A percentile compares a stretch with the other conserved stretches of the same genome.
Evolutionary conservation across 495 filamentous ascomycete species (phyloP).

Genomic region (Poronia punctata): DNA sequence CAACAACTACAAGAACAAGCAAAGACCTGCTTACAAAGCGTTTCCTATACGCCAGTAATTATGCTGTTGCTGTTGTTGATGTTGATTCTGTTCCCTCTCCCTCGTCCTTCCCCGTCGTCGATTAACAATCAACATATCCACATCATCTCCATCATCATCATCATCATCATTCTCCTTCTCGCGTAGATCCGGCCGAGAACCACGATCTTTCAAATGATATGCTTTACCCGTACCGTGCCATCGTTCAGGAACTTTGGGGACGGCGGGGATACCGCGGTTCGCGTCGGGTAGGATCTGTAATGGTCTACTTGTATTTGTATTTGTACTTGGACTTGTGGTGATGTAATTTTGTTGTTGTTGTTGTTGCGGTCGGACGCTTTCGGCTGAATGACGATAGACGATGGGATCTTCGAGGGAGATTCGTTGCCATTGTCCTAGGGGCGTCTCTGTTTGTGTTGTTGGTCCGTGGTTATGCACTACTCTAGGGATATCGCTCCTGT

Average conservation of each 20-base stretch:
- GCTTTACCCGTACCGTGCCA: slow-evolving; percentile 14
- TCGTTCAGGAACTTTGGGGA: slow-evolving; percentile 26
- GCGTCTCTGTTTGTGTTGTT: background rate
- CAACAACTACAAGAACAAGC: too few species aligned
- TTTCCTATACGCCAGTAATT: slow-evolving; percentile 9
- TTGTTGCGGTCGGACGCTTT: background rate
- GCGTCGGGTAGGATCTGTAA: slow-evolving; percentile 27
- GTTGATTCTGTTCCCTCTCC: too few species aligned
- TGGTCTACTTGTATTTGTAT: too few species aligned
- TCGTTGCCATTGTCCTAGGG: slow-evolving; percentile 5
- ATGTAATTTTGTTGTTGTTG: too few species aligned
- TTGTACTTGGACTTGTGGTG: too few species aligned
- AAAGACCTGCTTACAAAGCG: slow-evolving; percentile 8
- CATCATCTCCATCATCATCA: too few species aligned
- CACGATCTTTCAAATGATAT: slow-evolving; percentile 11
- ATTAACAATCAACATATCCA: too few species aligned
- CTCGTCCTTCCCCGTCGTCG: too few species aligned
- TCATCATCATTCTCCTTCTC: slow-evolving; percentile 7
- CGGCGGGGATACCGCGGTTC: slow-evolving; percentile 33
- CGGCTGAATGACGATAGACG: slow-evolving; percentile 6
- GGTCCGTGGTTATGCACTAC: background rate
- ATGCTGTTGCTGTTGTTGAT: background rate
- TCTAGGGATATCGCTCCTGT: background rate
- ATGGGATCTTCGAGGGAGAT: slow-evolving; percentile 6
- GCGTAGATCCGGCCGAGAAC: slow-evolving; percentile 1